Evolutionary conservation across 805 yeast genomes (phyloP).

Genomic region (Ogataea siamensis): DNA sequence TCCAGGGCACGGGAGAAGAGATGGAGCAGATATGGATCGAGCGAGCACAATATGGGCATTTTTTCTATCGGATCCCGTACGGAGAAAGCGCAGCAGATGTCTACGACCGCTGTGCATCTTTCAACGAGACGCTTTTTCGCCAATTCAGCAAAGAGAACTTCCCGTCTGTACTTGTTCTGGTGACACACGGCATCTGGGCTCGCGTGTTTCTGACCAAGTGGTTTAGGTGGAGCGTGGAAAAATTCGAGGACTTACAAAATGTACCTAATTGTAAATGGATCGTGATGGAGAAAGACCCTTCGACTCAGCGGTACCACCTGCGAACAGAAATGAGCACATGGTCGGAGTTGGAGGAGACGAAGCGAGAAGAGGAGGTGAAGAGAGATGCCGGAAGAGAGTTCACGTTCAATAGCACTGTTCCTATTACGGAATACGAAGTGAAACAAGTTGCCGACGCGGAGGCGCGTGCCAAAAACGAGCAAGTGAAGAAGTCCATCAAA

Average conservation of each 20-base stretch:
- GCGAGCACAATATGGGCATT: slow-evolving; percentile 83
- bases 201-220: slow-evolving; percentile 91
- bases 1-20: slow-evolving; percentile 70
- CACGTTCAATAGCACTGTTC: slow-evolving; percentile 23
- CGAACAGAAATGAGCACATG: slow-evolving; percentile 67
- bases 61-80: slow-evolving; percentile 84
- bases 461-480: slow-evolving; percentile 42
- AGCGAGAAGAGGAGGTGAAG: slow-evolving; percentile 24
- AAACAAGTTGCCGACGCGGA: slow-evolving; percentile 39
- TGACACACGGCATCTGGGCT: slow-evolving; percentile 93
- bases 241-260: slow-evolving; percentile 79
- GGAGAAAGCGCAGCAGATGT: slow-evolving; percentile 98
- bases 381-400: slow-evolving; percentile 28
- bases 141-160: slow-evolving; percentile 69
- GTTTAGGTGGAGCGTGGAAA: slow-evolving; percentile 91
- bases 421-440: slow-evolving; percentile 26
- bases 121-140: slow-evolving; percentile 81
- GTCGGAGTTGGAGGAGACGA: slow-evolving; percentile 50
- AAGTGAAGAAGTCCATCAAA: slow-evolving; percentile 41
- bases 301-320: slow-evolving; percentile 51
- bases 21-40: slow-evolving; percentile 84
- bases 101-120: slow-evolving; percentile 85
- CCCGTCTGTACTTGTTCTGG: slow-evolving; percentile 79
- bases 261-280: slow-evolving; percentile 83
- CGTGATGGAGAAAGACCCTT: slow-evolving; percentile 63